A percentile compares a stretch with the other conserved stretches of the same genome.
These are phyloP conservation scores for Vitis vinifera DNA, from an alignment of 164 flowering plant species.

Conservation along the genomic window DNA sequence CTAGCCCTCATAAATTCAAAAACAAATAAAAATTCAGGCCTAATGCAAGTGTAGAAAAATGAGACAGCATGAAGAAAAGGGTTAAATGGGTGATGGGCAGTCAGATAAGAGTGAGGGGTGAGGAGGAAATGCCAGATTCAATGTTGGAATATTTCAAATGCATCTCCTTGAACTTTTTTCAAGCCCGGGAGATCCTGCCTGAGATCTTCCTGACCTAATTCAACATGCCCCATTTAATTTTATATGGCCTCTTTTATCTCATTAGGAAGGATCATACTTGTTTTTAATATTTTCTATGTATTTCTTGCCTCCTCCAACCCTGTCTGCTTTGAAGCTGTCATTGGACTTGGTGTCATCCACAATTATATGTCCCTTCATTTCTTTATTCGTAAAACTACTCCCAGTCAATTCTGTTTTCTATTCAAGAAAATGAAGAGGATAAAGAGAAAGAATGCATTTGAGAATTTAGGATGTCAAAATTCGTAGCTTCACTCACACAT, in stretches of 20 bases:
- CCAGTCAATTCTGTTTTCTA: slow-evolving; percentile 22
- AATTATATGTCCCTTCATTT: slow-evolving; percentile 24
- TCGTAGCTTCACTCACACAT: slow-evolving; percentile 16
- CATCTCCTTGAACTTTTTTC: slow-evolving; percentile 30
- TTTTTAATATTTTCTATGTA: slow-evolving; percentile 2
- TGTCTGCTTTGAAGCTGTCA: slow-evolving; percentile 48
- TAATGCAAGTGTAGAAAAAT: slow-evolving; percentile 13
- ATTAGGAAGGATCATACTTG: slow-evolving; percentile 32
- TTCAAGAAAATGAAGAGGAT: slow-evolving; percentile 2
- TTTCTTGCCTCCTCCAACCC: slow-evolving; percentile 20
- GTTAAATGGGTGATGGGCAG: slow-evolving; percentile 37
- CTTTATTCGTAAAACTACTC: slow-evolving; percentile 14
- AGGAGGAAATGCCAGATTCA: slow-evolving; percentile 29
- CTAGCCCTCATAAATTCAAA: slow-evolving; percentile 1
- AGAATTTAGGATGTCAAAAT: slow-evolving; percentile 29
- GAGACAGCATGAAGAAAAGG: slow-evolving; percentile 23
- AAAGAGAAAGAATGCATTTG: slow-evolving; percentile 6
- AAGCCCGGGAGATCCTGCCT: slow-evolving; percentile 57
- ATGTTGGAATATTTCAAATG: slow-evolving; percentile 53
- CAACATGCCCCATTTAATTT: slow-evolving; percentile 35
- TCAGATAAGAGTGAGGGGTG: slow-evolving; percentile 24
- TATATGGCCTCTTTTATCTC: slow-evolving; percentile 24
- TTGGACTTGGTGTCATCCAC: slow-evolving; percentile 39
- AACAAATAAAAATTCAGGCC: slow-evolving; percentile 7
- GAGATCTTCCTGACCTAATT: slow-evolving; percentile 61